Base-by-base conservation (phyloP, 345 rosid genomes). In the Abelmoschus esculentus region DNA sequence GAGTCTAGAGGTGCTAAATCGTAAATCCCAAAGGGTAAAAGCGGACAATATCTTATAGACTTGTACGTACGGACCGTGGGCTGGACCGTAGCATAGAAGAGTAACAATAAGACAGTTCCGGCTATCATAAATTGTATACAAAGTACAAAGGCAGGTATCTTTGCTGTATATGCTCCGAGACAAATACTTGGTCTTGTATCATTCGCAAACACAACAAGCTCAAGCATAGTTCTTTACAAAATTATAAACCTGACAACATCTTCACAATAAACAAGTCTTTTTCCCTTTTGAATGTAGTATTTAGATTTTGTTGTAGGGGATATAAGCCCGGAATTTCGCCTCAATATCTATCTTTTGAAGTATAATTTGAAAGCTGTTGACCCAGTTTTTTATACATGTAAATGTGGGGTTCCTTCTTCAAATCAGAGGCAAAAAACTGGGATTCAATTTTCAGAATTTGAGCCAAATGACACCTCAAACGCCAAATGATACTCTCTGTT, bases 91-190 rank as follows among this genome's bases (percentile, higher is more conserved):
- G 36, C 36, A 32, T 32, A 32, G 0, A 32, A 32, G 36, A 32
- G 36, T 32, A 32, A 32, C 36, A 32, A 6, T 32, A 32, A 4
- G 36, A 4, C 36, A 32, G 36, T 32, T 32, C 36, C 36, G 5
- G 6, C 6, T 32, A 32, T 7, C 42, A 38, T 38, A 40, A 40
- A 63, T 63, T 40, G 22, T 46, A 28, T 66, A 28, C 56, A 66
- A 66, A 46, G 26, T 66, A 66, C 70, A 66, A 67, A 50, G 28
- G 9, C n/a, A 67, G 46, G 60, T 2, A 67, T 67, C 60, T 52
- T 38, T 17, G 11, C 22, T 13, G 7, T 6, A 47, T 47, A 47
- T 47, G 52, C 5, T 47, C 52, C 1, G 10, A 5, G 70, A n/a
- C 58, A 53, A 50, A 31, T 11, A 17, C 17, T 10, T 32, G 44